Evolutionary conservation across 192 early-diverging fungal genomes (phyloP).

Genomic region (Backusella tarrabulga): DNA sequence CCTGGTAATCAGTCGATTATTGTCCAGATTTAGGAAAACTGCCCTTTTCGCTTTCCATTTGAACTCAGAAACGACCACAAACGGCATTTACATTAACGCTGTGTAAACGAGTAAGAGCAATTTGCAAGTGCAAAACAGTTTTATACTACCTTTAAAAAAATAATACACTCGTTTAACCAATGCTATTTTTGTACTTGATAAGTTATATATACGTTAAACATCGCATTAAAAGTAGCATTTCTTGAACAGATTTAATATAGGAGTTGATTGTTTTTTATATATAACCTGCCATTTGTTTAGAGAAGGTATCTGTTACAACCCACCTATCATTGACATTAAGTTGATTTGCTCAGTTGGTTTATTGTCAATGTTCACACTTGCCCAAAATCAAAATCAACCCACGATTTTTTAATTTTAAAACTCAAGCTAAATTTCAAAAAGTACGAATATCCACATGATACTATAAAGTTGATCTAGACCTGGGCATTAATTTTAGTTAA

Average conservation of each 20-base stretch:
- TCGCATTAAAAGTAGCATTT: background rate
- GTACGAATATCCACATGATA: background rate
- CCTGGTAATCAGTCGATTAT: background rate
- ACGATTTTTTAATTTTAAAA: too few relatives aligned
- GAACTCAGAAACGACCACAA: background rate
- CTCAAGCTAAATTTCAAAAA: background rate
- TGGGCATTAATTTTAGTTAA: too few relatives aligned
- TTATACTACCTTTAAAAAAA: too few relatives aligned
- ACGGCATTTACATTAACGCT: background rate
- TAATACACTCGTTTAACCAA: too few relatives aligned
- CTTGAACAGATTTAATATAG: background rate
- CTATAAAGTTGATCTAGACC: background rate
- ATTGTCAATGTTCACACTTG: too few relatives aligned
- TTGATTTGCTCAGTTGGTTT: too few relatives aligned
- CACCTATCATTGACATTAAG: too few relatives aligned
- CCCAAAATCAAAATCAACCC: background rate
- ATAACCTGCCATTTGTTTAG: background rate
- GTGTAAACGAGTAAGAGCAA: background rate
- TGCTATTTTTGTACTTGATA: background rate
- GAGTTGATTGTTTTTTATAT: background rate
- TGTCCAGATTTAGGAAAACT: background rate
- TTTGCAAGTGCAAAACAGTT: too few relatives aligned
- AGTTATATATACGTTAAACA: background rate
- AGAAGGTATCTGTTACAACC: background rate
- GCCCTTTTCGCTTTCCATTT: background rate